Evolutionary conservation across 2,329 filamentous ascomycete species (phyloP), one percentile per base, ranked within the genome.

Genomic region (Claviceps digitariae): DNA sequence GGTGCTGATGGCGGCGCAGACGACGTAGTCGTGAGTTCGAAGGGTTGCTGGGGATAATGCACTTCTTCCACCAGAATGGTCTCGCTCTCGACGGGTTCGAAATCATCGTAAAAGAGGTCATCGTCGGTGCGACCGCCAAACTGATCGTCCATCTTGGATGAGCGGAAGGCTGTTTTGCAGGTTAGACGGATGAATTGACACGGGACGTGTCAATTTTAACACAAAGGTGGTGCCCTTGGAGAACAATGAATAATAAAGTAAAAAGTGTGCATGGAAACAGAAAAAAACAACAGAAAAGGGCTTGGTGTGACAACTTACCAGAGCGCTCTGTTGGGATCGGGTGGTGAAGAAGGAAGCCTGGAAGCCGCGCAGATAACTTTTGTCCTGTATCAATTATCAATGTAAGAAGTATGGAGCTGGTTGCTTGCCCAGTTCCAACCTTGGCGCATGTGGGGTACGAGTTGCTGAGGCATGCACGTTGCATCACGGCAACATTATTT

Each of bases 21-120:
- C 23, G 38, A 54, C 21, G 55, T 57, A 17, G 57, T 50, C 21
- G 50, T 55, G 27, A 59, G 56, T 9, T 58, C 60, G 34, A 58
- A 50, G 31, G 50, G 55, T 27, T 61, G 44, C n/a, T 54, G 53
- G 52, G 41, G 20, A n/a, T 23, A 38, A 29, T 50, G 48, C 2
- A 55, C 29, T 40, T 61, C 59, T 44, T 60, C 50, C n/a, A 60
- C 55, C 23, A 65, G 57, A 23, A 68, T 58, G 5, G 65, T 54
- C 47, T 67, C 63, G 57, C 65, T 64, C 43, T 71, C 65, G 50
- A 80, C 72, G 8, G 77, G 78, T 63, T 82, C 79, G 55, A 82
- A 80, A 60, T 82, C 79, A 58, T 82, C 79, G 56, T 76, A 75
- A 62, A 82, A 82, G 55, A 82, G 72, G 61, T 81, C 79, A 59